Evolutionary conservation across 768 basidiomycete genomes (phyloP).

Genomic region (Hericium rajendrae): DNA sequence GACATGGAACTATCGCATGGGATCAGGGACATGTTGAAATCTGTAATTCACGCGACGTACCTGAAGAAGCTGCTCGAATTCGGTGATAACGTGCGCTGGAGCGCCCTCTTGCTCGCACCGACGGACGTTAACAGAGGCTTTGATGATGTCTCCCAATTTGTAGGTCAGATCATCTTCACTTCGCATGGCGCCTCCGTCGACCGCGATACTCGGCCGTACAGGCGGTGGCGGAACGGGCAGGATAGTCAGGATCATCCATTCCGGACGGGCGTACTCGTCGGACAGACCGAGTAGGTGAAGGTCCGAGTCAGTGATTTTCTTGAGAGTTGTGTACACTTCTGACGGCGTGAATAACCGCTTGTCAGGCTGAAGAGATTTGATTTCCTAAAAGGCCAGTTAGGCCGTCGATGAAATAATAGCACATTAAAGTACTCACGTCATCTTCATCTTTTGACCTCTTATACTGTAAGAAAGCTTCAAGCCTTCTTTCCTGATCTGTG

Average conservation of each 20-base stretch:
- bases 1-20: constrained; percentile 74
- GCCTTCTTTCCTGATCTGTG: constrained; percentile 86
- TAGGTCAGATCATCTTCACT: constrained; percentile 98
- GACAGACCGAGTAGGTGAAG: constrained; percentile 85
- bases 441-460: constrained; percentile 93
- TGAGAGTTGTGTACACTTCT: constrained; percentile 90
- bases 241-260: constrained; percentile 99
- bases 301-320: constrained; percentile 89
- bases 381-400: constrained; percentile 39
- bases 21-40: neutral
- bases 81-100: constrained; percentile 89
- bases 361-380: constrained; percentile 73
- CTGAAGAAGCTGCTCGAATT: constrained; percentile 94
- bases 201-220: constrained; percentile 94
- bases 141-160: constrained; percentile 95
- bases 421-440: constrained; percentile 29
- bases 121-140: constrained; percentile 85
- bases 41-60: constrained; percentile 30
- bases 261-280: constrained; percentile 91
- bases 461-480: constrained; percentile 92
- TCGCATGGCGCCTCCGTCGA: constrained; percentile 93
- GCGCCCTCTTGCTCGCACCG: constrained; percentile 94
- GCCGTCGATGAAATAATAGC: neutral
- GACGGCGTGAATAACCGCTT: constrained; percentile 75
- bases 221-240: constrained; percentile 97